phyloP scores from a whole-genome alignment of 2,329 filamentous ascomycete genomes.

The Penicillium polonicum region DNA sequence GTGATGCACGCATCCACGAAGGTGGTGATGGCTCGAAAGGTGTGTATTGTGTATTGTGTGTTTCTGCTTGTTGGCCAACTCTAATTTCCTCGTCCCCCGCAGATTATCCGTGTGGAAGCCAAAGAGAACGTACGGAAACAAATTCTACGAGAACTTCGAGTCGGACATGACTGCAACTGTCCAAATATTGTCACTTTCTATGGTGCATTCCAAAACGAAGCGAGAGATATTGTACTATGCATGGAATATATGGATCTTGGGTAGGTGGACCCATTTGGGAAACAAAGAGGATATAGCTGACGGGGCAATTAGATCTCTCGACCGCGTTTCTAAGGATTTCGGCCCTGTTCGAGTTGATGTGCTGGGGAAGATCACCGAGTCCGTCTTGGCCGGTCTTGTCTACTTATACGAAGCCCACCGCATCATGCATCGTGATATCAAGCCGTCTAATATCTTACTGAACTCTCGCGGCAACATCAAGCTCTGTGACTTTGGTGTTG shows the following conservation, averaged over 20 bases:
- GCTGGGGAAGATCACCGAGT: slow-evolving; percentile 94
- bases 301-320: slow-evolving; percentile 67
- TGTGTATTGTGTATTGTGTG: slow-evolving; percentile 40
- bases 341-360: slow-evolving; percentile 95
- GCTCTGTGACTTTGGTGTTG: slow-evolving; percentile 98
- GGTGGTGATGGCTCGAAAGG: slow-evolving; percentile 97
- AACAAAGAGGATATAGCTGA: slow-evolving; percentile 16
- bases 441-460: slow-evolving; percentile 94
- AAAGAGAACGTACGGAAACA: slow-evolving; percentile 96
- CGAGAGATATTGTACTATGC: slow-evolving; percentile 97
- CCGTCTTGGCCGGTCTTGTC: slow-evolving; percentile 85
- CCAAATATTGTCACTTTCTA: slow-evolving; percentile 98
- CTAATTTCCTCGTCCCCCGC: slow-evolving; percentile 10
- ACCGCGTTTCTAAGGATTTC: slow-evolving; percentile 90
- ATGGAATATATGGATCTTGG: slow-evolving; percentile 99
- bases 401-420: slow-evolving; percentile 95
- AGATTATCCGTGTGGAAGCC: slow-evolving; percentile 97
- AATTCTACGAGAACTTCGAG: slow-evolving; percentile 94
- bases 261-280: slow-evolving; percentile 57
- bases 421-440: slow-evolving; percentile 99
- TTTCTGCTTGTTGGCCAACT: neutral
- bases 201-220: slow-evolving; percentile 93
- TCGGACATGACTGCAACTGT: slow-evolving; percentile 97
- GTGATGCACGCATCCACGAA: slow-evolving; percentile 93
- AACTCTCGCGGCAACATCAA: slow-evolving; percentile 95